phyloP scores from a whole-genome alignment of 2,329 filamentous ascomycete genomes.

The Aspergillus novoparasiticus region DNA sequence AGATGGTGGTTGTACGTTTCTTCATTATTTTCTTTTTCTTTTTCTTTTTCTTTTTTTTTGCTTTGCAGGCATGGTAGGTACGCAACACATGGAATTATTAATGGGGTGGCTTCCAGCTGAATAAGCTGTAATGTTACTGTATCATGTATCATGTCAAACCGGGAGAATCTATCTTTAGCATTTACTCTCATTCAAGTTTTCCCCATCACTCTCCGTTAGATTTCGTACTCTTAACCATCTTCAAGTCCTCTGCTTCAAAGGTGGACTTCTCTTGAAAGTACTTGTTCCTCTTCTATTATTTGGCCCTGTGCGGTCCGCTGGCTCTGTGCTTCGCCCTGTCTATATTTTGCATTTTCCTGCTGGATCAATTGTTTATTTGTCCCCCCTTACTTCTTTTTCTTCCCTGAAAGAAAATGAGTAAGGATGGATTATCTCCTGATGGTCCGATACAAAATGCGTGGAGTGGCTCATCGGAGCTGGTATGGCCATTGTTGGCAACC shows the following conservation, averaged over 20 bases:
- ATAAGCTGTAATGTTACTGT: slow-evolving; percentile 13
- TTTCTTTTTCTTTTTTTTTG: background rate
- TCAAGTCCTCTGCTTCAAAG: background rate
- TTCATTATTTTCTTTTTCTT: background rate
- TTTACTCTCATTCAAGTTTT: background rate
- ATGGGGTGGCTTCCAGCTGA: background rate
- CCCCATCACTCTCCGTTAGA: background rate
- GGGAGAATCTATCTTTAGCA: background rate
- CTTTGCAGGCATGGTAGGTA: too few relatives aligned
- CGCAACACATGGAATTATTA: too few relatives aligned
- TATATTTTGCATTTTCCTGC: background rate
- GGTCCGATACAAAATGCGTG: slow-evolving; percentile 23
- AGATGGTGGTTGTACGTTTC: background rate
- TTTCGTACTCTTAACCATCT: background rate
- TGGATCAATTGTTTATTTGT: background rate
- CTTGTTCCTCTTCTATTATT: background rate
- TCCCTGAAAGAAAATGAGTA: background rate
- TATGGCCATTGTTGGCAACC: slow-evolving; percentile 30
- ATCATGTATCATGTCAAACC: background rate
- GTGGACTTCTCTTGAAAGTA: background rate
- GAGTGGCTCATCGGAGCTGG: slow-evolving; percentile 24
- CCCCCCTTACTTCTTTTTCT: background rate
- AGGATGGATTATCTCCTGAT: slow-evolving; percentile 23
- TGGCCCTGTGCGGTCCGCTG: background rate
- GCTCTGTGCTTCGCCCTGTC: background rate